These are phyloP conservation scores for Alternaria rosae DNA, from an alignment of 2,329 filamentous ascomycete genomes.

Conservation along the genomic window DNA sequence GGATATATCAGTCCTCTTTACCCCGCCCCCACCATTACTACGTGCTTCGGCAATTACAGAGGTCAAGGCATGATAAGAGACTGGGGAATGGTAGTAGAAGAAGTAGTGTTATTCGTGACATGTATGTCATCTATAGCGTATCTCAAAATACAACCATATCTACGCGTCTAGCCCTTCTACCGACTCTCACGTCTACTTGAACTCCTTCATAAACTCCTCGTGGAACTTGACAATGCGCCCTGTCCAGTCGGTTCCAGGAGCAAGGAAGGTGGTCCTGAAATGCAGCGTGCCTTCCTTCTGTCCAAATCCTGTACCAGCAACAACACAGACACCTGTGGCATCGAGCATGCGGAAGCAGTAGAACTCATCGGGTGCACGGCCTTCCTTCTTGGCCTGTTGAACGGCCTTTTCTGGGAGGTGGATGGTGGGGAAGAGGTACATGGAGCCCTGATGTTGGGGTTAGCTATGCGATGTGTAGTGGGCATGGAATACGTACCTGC, in stretches of 20 bases:
- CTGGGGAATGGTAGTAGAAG: not conserved
- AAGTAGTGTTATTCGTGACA: not conserved
- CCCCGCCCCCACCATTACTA: slow-evolving; percentile 3
- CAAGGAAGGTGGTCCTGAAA: slow-evolving; percentile 96
- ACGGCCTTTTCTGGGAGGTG: slow-evolving; percentile 77
- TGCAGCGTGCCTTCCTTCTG: slow-evolving; percentile 91
- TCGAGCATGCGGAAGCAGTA: slow-evolving; percentile 92
- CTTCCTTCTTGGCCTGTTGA: slow-evolving; percentile 75
- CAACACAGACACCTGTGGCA: slow-evolving; percentile 91
- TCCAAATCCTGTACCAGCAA: slow-evolving; percentile 91
- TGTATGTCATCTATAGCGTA: not conserved
- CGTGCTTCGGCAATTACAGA: not conserved
- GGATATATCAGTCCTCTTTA: not conserved
- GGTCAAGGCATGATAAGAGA: not conserved
- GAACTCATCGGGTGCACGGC: slow-evolving; percentile 84
- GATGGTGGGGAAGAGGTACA: slow-evolving; percentile 99
- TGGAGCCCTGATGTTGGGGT: slow-evolving; percentile 67
- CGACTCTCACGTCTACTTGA: slow-evolving; percentile 43
- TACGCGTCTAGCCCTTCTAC: not conserved
- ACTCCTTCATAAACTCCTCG: slow-evolving; percentile 87
- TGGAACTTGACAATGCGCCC: slow-evolving; percentile 89
- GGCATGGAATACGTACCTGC: slow-evolving; percentile 58
- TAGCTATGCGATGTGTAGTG: slow-evolving; percentile 3
- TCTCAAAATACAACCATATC: not conserved
- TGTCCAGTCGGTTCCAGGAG: slow-evolving; percentile 95